Percentiles rank a stretch among this genome's conserved stretches.
Evolutionary conservation across 176 grass and related monocot species (phyloP).

Genomic region (Paspalum vaginatum): DNA sequence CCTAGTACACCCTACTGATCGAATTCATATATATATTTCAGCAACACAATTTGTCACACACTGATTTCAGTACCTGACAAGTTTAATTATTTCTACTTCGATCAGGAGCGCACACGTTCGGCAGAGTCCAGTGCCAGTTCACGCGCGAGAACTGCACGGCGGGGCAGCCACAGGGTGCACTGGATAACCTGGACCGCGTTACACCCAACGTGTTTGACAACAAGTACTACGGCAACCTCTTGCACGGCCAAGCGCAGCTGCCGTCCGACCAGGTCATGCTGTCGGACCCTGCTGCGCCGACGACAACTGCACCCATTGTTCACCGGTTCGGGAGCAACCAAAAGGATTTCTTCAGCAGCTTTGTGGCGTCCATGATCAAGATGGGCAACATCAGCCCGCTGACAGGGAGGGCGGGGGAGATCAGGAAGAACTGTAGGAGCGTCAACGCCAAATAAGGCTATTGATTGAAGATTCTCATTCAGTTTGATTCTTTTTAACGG

Average conservation of each 20-base stretch:
- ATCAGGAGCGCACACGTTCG: constrained; percentile 71
- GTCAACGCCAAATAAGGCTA: constrained; percentile 46
- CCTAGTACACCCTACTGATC: too few relatives aligned
- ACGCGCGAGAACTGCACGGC: constrained; percentile 36
- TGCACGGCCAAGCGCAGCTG: constrained; percentile 36
- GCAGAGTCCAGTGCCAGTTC: constrained; percentile 47
- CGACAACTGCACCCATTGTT: constrained; percentile 36
- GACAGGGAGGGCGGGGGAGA: constrained; percentile 51
- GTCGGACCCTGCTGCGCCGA: not conserved
- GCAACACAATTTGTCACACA: not conserved
- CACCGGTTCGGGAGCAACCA: constrained; percentile 38
- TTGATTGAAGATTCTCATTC: not conserved
- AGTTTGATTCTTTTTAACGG: not conserved
- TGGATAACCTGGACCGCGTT: constrained; percentile 49
- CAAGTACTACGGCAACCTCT: constrained; percentile 53
- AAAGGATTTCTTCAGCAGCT: constrained; percentile 49
- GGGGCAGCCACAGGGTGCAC: not conserved
- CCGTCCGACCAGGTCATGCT: constrained; percentile 53
- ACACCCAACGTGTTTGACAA: constrained; percentile 60
- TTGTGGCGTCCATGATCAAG: constrained; percentile 59
- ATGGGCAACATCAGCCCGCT: constrained; percentile 63
- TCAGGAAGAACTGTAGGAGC: constrained; percentile 53
- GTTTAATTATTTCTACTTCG: not conserved
- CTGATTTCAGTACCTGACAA: not conserved
- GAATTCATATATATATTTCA: not conserved